Evolutionary conservation across 2,329 filamentous ascomycete species (phyloP).

Genomic region (Bisporella sp.): DNA sequence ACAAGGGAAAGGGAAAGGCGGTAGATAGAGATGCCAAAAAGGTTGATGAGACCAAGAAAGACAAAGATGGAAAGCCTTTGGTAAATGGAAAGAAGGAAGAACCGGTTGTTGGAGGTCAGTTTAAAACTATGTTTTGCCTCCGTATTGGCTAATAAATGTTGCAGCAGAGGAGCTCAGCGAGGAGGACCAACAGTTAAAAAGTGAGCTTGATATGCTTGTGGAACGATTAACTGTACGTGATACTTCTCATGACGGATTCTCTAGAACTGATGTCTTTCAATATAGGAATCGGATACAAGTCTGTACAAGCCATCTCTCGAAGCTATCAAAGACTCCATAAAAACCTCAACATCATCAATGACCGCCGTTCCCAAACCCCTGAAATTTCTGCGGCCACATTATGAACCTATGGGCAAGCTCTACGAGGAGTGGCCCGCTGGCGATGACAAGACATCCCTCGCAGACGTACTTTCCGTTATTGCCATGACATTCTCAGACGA

Average conservation of each 20-base stretch:
- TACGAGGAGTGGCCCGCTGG: slow-evolving; percentile 86
- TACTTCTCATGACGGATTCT: too few species aligned
- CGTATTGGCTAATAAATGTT: slow-evolving; percentile 27
- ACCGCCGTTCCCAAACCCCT: slow-evolving; percentile 97
- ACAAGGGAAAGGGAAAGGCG: slow-evolving; percentile 97
- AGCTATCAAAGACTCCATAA: slow-evolving; percentile 97
- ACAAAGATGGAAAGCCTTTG: slow-evolving; percentile 63
- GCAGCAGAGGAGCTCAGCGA: slow-evolving; percentile 82
- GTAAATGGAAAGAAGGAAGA: slow-evolving; percentile 72
- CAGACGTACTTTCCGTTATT: slow-evolving; percentile 93
- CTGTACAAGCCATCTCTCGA: slow-evolving; percentile 92
- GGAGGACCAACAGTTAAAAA: slow-evolving; percentile 97
- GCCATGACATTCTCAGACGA: slow-evolving; percentile 99
- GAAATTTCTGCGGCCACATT: slow-evolving; percentile 96
- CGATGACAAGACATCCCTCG: slow-evolving; percentile 81
- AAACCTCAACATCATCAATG: slow-evolving; percentile 99
- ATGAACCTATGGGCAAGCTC: slow-evolving; percentile 77
- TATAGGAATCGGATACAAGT: slow-evolving; percentile 73
- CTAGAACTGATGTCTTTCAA: slow-evolving; percentile 9
- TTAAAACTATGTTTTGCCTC: slow-evolving; percentile 1
- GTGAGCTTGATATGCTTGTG: slow-evolving; percentile 94
- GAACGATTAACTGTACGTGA: slow-evolving; percentile 76
- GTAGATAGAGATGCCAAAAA: slow-evolving; percentile 59
- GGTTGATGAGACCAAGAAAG: slow-evolving; percentile 48
- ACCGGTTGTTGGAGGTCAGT: slow-evolving; percentile 37